These are phyloP conservation scores for Rhodamnia argentea DNA, from an alignment of 345 rosid species.

Conservation along the genomic window DNA sequence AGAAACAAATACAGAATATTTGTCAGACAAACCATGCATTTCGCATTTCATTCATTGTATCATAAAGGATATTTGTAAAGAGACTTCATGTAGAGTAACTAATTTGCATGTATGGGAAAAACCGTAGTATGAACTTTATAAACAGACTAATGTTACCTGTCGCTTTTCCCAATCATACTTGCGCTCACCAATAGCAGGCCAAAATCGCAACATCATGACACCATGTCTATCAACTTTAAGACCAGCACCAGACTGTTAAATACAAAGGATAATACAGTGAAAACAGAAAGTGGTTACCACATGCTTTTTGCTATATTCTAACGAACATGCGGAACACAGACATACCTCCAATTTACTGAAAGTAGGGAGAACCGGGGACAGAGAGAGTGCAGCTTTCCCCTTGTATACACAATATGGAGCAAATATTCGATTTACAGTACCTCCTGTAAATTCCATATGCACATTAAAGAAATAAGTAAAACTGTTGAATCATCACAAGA, in stretches of 20 bases:
- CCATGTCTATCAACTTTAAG: conserved; percentile 63
- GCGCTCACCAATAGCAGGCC: conserved; percentile 79
- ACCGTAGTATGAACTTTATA: neutral
- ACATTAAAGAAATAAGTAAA: neutral
- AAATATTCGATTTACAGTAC: conserved; percentile 34
- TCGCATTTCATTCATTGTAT: neutral
- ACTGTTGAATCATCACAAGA: neutral
- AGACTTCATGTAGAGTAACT: neutral
- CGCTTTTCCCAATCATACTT: conserved; percentile 73
- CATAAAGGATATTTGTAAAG: neutral
- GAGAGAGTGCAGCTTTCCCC: conserved; percentile 85
- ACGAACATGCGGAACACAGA: neutral
- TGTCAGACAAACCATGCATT: neutral
- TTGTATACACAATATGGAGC: conserved; percentile 73
- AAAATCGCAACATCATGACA: conserved; percentile 59
- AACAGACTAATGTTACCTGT: conserved; percentile 38
- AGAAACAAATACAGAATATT: conserved; percentile 2
- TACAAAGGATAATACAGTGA: neutral
- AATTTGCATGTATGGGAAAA: too few relatives aligned
- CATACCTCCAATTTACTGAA: conserved; percentile 48
- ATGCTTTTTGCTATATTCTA: neutral
- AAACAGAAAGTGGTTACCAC: neutral
- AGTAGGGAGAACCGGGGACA: conserved; percentile 62
- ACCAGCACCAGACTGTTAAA: conserved; percentile 38
- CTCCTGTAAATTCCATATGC: neutral